Evolutionary conservation across 2,329 filamentous ascomycete genomes (phyloP), one percentile per base, ranked within the genome.

Genomic region (Ceratocystis ficicola): DNA sequence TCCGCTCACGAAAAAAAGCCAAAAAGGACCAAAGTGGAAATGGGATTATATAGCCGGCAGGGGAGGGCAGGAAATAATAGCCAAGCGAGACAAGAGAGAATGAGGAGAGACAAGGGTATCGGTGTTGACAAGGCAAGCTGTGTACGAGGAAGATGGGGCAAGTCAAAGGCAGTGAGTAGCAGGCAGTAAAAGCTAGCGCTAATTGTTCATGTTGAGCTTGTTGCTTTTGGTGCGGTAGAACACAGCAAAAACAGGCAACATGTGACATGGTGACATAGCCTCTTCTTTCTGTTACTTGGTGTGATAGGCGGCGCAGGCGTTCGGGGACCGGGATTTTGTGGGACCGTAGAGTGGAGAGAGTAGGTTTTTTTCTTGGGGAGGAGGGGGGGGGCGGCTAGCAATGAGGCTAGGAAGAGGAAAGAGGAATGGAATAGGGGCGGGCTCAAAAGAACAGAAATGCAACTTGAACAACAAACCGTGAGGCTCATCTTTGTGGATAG

Each of bases 321-420:
- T 63, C 66, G 60, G 66, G 36, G 55, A 32, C 30, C 15, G 64
- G 30, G 66, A 36, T 44, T 68, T 63, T 66, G 60, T 68, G 66
- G 66, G 65, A 64, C 65, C 46, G 7, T 41, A 68, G 48, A 50
- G 57, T 63, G 57, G 52, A 44, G 59, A 36, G 50, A 44, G 44
- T 46, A 30, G 64, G 10, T 12, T 12, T 41, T 41, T 41, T 41
- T 36, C 8, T 32, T 1, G 8, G 36, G 48, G 65, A n/a, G 41
- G 41, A 65, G 22, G 52, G 59, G 64, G 52, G 65, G 5, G 52
- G 30, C 30, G 5, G 30, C 30, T 6, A 50, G 50, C 32, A 63
- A 44, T 44, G 44, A 25, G 25, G 25, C 44, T 15, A 63, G 36
- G 55, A 44, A 60, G 52, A 44, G 64, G 44, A 63, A 20, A 68